Percentiles rank a stretch among this genome's conserved stretches.
These are phyloP conservation scores for Penicillium goetzii DNA, from an alignment of 495 filamentous ascomycete genomes.

Conservation along the genomic window DNA sequence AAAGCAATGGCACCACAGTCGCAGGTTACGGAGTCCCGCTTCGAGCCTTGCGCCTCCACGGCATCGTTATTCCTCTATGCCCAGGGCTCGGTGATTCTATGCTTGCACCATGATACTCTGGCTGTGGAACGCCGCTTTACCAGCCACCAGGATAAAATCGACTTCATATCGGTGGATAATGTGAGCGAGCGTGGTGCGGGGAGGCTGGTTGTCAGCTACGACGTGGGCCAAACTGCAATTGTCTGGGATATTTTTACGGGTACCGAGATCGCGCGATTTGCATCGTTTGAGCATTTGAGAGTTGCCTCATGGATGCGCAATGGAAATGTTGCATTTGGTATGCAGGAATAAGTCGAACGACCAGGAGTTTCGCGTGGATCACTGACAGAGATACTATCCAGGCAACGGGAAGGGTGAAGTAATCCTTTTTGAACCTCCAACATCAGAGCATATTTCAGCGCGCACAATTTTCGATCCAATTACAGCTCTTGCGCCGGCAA, in stretches of 20 bases:
- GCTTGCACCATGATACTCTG: slow-evolving; percentile 87
- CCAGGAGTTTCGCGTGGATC: background rate
- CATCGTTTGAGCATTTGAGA: slow-evolving; percentile 82
- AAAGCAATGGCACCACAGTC: slow-evolving; percentile 52
- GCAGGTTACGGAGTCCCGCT: slow-evolving; percentile 57
- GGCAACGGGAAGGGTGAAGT: slow-evolving; percentile 90
- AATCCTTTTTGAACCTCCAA: slow-evolving; percentile 90
- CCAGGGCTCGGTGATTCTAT: slow-evolving; percentile 76
- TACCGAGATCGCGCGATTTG: slow-evolving; percentile 85
- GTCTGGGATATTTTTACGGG: slow-evolving; percentile 97
- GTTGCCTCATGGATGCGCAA: slow-evolving; percentile 96
- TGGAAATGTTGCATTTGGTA: slow-evolving; percentile 96
- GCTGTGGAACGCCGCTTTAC: slow-evolving; percentile 88
- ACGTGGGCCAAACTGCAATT: slow-evolving; percentile 87
- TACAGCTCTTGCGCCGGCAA: slow-evolving; percentile 83
- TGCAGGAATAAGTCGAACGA: slow-evolving; percentile 19
- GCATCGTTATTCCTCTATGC: slow-evolving; percentile 86
- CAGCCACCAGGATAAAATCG: slow-evolving; percentile 79
- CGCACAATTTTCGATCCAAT: slow-evolving; percentile 93
- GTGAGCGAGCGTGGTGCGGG: slow-evolving; percentile 86
- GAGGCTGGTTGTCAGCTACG: slow-evolving; percentile 88
- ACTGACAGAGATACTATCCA: slow-evolving; percentile 37
- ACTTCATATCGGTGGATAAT: slow-evolving; percentile 86
- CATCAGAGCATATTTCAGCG: slow-evolving; percentile 89
- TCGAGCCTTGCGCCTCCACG: slow-evolving; percentile 85